These are phyloP conservation scores for Macadamia integrifolia DNA, from an alignment of 164 flowering plant genomes.

Conservation along the genomic window DNA sequence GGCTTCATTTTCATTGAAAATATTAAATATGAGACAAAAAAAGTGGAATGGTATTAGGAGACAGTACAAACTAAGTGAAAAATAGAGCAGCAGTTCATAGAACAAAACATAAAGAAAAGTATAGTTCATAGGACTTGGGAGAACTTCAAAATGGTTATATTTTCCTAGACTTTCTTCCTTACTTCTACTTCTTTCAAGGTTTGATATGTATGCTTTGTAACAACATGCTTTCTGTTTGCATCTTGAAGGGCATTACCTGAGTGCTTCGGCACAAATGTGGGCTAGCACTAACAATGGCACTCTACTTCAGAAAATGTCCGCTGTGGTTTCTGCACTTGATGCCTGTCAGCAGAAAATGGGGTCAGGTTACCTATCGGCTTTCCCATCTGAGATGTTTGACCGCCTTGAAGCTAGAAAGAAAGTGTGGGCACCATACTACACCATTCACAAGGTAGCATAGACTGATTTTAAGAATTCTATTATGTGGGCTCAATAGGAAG, in stretches of 20 bases:
- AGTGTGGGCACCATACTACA: slow-evolving; percentile 98
- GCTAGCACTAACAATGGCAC: slow-evolving; percentile 75
- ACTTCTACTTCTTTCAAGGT: background rate
- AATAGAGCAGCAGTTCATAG: no score
- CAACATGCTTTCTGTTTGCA: slow-evolving; percentile 3
- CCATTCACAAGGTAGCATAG: slow-evolving; percentile 82
- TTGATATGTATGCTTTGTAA: background rate
- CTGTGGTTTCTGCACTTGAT: slow-evolving; percentile 55
- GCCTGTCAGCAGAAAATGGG: slow-evolving; percentile 70
- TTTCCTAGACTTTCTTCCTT: background rate
- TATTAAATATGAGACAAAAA: no score
- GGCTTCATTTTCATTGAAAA: no score
- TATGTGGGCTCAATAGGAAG: background rate
- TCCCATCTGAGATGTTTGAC: slow-evolving; percentile 75
- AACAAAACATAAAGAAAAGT: no score
- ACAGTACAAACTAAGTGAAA: no score
- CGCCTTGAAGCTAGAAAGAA: slow-evolving; percentile 71
- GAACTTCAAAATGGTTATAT: background rate
- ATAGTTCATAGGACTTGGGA: no score
- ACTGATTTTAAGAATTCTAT: background rate
- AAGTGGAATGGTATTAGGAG: no score
- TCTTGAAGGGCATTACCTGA: slow-evolving; percentile 78
- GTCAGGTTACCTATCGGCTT: slow-evolving; percentile 92
- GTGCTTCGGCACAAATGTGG: slow-evolving; percentile 92
- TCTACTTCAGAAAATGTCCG: slow-evolving; percentile 59